phyloP scores from a whole-genome alignment of 2,329 filamentous ascomycete species.

The Aspergillus sclerotialis region DNA sequence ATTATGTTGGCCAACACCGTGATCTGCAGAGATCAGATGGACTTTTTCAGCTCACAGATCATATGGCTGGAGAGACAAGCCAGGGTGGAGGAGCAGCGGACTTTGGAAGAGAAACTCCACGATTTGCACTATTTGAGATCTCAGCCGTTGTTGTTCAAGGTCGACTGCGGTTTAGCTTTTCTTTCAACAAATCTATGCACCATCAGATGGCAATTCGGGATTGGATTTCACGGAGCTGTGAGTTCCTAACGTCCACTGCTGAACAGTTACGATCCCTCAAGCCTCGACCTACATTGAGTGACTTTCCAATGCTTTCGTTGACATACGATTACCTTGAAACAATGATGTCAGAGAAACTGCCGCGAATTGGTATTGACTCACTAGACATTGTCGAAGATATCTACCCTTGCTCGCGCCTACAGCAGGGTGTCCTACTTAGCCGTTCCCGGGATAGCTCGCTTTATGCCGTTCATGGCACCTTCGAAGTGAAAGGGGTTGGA shows the following conservation, averaged over 20 bases:
- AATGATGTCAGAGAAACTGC: constrained; percentile 30
- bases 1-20: constrained; percentile 33
- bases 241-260: constrained; percentile 24
- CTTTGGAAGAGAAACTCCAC: constrained; percentile 37
- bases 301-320: constrained; percentile 40
- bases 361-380: constrained; percentile 26
- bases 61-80: constrained; percentile 41
- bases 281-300: constrained; percentile 31
- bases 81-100: constrained; percentile 41
- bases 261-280: constrained; percentile 17
- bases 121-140: constrained; percentile 47
- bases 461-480: constrained; percentile 33
- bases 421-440: constrained; percentile 31
- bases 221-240: constrained; percentile 37
- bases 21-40: constrained; percentile 40
- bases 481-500: constrained; percentile 20
- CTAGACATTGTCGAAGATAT: constrained; percentile 37
- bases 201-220: constrained; percentile 37
- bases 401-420: constrained; percentile 33
- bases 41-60: constrained; percentile 38
- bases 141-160: constrained; percentile 44
- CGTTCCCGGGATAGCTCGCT: constrained; percentile 25
- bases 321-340: constrained; percentile 35
- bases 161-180: constrained; percentile 43
- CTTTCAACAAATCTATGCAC: constrained; percentile 43